Evolutionary conservation across 306 rosid genomes (phyloP), one percentile per base, ranked within the genome.

Genomic region (Cicer yamashitae): DNA sequence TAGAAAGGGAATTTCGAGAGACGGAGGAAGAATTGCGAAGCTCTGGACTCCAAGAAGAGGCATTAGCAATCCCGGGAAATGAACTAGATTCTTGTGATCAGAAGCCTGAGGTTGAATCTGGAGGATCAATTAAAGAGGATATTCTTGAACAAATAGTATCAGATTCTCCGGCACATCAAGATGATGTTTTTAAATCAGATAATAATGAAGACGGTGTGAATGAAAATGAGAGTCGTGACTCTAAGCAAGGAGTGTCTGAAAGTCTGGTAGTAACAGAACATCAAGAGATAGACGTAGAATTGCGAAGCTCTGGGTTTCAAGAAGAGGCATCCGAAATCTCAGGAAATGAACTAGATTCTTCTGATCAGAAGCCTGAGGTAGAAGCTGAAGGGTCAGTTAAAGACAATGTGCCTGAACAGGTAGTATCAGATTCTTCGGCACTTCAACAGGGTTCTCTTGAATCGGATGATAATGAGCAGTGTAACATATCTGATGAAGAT

Each of bases 61-160:
- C 52, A n/a, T 60, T 44, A 13, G 1, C 20, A 60, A 54, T 43
- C 75, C 50, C 74, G 11, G 82, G 34, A 64, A 75, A 76, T 71
- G 88, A 82, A 61, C 87, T 54, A 18, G 79, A 53, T 18, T 39
- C 82, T 76, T 52, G 69, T 50, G 84, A 78, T 70, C 78, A 70
- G 73, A 59, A 71, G 25, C 56, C 78, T 15, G 77, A 51, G 18
- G 67, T 20, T 18, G 54, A 45, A 20, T 53, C 54, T 66, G 87
- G 81, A 70, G 76, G 58, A 67, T 61, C 73, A 51, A 6, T 54
- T 65, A 69, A 45, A 37, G 41, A 25, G 40, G 64, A 30, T 58
- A 11, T 58, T 39, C 64, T 58, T 25, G 64, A 30, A 25, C 64
- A 25, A 58, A 58, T 11, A 58, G 41, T 58, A 25, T 58, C 64